Conservation (phyloP, 2,329 filamentous ascomycete species). For the Colletotrichum limetticola region DNA sequence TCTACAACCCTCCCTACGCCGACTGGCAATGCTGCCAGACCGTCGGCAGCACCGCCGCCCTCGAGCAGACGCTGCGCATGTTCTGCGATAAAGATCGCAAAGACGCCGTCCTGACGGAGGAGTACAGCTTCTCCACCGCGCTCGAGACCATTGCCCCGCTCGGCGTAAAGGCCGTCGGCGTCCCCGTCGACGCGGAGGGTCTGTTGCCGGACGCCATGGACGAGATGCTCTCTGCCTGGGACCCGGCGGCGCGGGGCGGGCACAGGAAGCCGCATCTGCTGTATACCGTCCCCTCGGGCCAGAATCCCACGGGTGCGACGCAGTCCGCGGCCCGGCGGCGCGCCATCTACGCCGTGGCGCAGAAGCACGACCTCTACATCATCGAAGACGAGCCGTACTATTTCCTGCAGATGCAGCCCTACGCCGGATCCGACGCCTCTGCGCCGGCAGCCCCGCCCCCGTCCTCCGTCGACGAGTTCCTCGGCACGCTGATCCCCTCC, state of each 20-base stretch:
- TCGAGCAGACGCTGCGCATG: slow-evolving; percentile 87
- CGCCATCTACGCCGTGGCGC: slow-evolving; percentile 80
- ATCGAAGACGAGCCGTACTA: slow-evolving; percentile 96
- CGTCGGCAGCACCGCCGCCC: slow-evolving; percentile 84
- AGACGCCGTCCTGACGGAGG: slow-evolving; percentile 86
- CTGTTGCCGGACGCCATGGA: slow-evolving; percentile 64
- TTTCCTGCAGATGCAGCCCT: slow-evolving; percentile 88
- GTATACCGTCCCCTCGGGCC: slow-evolving; percentile 77
- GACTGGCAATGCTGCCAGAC: slow-evolving; percentile 91
- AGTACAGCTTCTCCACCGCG: slow-evolving; percentile 87
- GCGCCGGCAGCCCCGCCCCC: slow-evolving; percentile 61
- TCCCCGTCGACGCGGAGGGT: slow-evolving; percentile 63
- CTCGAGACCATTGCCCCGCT: slow-evolving; percentile 67
- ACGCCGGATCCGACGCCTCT: slow-evolving; percentile 64
- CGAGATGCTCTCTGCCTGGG: slow-evolving; percentile 61
- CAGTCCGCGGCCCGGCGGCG: slow-evolving; percentile 74
- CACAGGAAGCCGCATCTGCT: slow-evolving; percentile 64
- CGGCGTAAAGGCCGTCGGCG: slow-evolving; percentile 62
- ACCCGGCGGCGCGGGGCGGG: slow-evolving; percentile 54
- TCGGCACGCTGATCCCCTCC: slow-evolving; percentile 78
- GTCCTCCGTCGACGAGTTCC: slow-evolving; percentile 75
- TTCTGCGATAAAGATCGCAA: slow-evolving; percentile 76
- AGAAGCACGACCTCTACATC: slow-evolving; percentile 87
- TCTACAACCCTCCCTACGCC: slow-evolving; percentile 85
- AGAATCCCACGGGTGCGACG: slow-evolving; percentile 92